Evolutionary conservation across 768 basidiomycete genomes (phyloP), one percentile per base, ranked within the genome.

Genomic region (Phaffia australis): DNA sequence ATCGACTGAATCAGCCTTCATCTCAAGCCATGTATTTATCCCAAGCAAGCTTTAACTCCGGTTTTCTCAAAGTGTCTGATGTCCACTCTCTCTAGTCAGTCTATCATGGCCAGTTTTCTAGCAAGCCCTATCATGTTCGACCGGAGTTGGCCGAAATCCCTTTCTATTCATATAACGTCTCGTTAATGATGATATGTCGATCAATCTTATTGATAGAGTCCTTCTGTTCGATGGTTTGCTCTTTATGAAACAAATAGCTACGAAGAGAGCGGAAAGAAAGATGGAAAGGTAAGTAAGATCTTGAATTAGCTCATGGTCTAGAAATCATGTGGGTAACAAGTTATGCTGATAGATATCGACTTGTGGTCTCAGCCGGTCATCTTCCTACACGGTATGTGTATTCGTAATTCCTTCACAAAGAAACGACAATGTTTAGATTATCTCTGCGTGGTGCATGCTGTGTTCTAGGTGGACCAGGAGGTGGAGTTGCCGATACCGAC

Each of bases 41-140:
- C 2, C 83, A 83, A 66, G 76, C 84, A 69, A 87, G 88, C 0
- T 87, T 82, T 72, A 78, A 85, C 61, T 80, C 78, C 19, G 87
- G 84, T 1, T 81, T 69, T 47, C 80, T 91, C 60, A 84, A 87
- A 71, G 86, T 90, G 1, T 85, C 83, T 25, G 83, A 85, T 65
- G 77, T 86, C 23, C 89, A 91, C 75, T 83, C 82, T 8, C 81
- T 91, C 69, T 84, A 91, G 88, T 89, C 70, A 68, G 82, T 79
- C 46, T 47, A 30, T 62, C 76, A 68, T 9, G 23, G 47, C 55
- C 8, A 15, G 25, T 4, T n/a, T 18, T 18, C 23, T 42, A 4
- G 35, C 35, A 42, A 42, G 35, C 35, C 35, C 11, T 42, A 11
- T 42, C 35, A 42, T 42, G 35, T 42, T 42, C 35, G 35, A 42